These are phyloP conservation scores for Spongiforma sp. DNA, from an alignment of 1,284 basidiomycete species.

Conservation along the genomic window DNA sequence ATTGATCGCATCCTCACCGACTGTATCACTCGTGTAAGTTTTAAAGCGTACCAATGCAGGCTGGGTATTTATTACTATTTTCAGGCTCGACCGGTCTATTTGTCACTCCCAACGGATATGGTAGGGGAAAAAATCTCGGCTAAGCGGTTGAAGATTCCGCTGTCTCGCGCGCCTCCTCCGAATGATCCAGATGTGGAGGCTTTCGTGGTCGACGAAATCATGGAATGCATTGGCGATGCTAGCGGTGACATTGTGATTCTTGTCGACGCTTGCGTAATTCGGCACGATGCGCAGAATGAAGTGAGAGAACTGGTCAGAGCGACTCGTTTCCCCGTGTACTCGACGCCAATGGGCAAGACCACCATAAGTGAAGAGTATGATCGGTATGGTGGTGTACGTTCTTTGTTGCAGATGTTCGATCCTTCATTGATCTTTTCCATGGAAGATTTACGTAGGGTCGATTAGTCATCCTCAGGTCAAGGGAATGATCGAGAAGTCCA, in stretches of 20 bases:
- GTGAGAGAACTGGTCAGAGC: conserved; percentile 71
- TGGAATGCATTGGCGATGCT: conserved; percentile 65
- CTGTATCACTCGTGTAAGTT: conserved; percentile 66
- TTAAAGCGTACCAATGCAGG: neutral
- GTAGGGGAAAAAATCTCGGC: conserved; percentile 74
- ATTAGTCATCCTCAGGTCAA: conserved; percentile 76
- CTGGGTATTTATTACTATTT: neutral
- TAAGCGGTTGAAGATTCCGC: conserved; percentile 66
- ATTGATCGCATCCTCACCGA: conserved; percentile 84
- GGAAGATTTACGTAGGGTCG: conserved; percentile 81
- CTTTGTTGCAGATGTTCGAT: conserved; percentile 4
- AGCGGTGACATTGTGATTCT: conserved; percentile 76
- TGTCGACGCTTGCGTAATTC: conserved; percentile 87
- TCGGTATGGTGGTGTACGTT: conserved; percentile 84
- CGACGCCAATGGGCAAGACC: conserved; percentile 91
- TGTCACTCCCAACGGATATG: conserved; percentile 88
- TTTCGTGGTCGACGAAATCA: conserved; percentile 79
- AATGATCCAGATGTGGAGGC: conserved; percentile 68
- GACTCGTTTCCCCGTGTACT: conserved; percentile 80
- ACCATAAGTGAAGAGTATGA: conserved; percentile 79
- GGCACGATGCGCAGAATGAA: conserved; percentile 78
- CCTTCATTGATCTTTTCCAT: conserved; percentile 4
- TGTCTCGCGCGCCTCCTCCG: conserved; percentile 54
- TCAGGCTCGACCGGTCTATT: conserved; percentile 86
- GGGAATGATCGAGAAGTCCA: conserved; percentile 81